Base-by-base conservation (phyloP, 1,139 yeast genomes). In the Geotrichum fermentans region DNA sequence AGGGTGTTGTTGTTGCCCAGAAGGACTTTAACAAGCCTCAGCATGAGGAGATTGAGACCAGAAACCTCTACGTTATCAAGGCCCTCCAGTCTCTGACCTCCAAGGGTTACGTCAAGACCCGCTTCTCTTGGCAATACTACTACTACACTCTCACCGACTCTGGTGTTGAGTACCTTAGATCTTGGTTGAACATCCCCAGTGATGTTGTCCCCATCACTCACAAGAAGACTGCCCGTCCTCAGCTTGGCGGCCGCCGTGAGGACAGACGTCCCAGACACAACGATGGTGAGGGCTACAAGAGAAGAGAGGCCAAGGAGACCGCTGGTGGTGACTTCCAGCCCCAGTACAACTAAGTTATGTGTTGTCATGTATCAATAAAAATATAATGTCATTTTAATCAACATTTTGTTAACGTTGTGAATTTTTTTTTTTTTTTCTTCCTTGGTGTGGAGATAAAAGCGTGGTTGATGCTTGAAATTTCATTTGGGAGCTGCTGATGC, bases 71-170 rank as follows among this genome's bases (percentile, higher is more conserved):
- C 73, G 99, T 92, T 74, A 89, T 92, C 82, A 92, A 92, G 86
- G 97, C 98, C 72, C 84, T 92, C 76, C 99, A 92, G 82, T 90
- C 97, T 61, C 86, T 92, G 76, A 89, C 96, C 73, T 92, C 98
- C 64, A 89, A 84, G 79, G 99, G 99, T 74, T 92, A 71, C 83
- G 97, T 92, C 77, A 89, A 90, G 87, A 92, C 99, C 69, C 97
- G 90, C 79, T 92, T 92, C 85, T 92, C 98, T 70, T 92, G 99
- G 99, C 97, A 90, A 85, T 88, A 88, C 83, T 94, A 92, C 81
- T 94, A 92, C 96, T 94, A 94, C 95, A 89, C 98, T 81, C 87
- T 94, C 74, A 92, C 97, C 73, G 97, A 94, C 74, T 96, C 87
- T 78, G 99, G 99, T 83, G 94, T 94, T 63, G 96, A 89, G 73